Percentiles rank a stretch among this genome's conserved stretches.
These are phyloP conservation scores for Claviceps digitariae DNA, from an alignment of 2,329 filamentous ascomycete species.

Conservation along the genomic window DNA sequence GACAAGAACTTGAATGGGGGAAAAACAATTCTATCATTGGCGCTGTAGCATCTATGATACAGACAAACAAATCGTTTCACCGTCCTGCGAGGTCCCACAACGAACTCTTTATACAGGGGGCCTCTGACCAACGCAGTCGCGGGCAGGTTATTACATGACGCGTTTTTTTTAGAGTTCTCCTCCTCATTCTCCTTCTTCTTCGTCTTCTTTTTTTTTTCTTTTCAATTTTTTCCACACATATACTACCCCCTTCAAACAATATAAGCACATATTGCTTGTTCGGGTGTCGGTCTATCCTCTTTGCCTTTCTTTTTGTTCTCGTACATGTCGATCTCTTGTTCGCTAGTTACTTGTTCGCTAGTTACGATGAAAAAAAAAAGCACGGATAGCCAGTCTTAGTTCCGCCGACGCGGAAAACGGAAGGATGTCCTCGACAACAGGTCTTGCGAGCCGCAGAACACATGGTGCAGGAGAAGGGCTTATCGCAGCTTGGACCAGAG, in stretches of 20 bases:
- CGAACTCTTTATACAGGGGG: not conserved
- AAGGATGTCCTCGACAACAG: not conserved
- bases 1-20: not conserved
- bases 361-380: not conserved
- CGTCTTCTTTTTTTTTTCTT: not conserved
- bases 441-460: not conserved
- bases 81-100: conserved; percentile 1
- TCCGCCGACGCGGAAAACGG: not conserved
- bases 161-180: not conserved
- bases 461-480: conserved; percentile 15
- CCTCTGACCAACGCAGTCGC: conserved; percentile 4
- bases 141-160: conserved; percentile 8
- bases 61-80: conserved; percentile 2
- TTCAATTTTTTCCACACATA: not conserved
- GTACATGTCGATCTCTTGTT: not conserved
- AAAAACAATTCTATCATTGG: conserved; percentile 2
- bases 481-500: conserved; percentile 90
- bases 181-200: no score
- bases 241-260: not conserved
- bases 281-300: not conserved
- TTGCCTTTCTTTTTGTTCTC: conserved; percentile 6
- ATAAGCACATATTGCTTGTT: not conserved
- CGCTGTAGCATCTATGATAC: conserved; percentile 6
- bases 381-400: not conserved
- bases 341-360: not conserved